phyloP scores from a whole-genome alignment of 495 filamentous ascomycete species.

The Xylaria castorea region DNA sequence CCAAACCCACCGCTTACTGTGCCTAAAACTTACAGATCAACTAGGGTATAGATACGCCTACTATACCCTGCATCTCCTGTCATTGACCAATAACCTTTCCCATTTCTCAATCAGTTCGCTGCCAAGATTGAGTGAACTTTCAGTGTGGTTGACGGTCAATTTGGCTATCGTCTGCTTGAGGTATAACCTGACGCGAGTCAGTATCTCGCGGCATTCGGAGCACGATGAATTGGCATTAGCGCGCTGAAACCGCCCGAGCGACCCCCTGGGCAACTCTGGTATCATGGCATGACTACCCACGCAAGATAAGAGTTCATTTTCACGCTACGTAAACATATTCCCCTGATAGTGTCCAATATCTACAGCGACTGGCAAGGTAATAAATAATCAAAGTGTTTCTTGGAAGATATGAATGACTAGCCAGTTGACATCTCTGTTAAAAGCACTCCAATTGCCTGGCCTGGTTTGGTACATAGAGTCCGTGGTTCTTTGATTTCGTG shows the following conservation, averaged over 20 bases:
- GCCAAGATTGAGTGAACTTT: not conserved
- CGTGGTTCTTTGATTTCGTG: not conserved
- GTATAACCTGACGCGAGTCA: not conserved
- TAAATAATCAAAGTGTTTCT: not conserved
- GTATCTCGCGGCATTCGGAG: not conserved
- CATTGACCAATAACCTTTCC: not conserved
- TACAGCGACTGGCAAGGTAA: not conserved
- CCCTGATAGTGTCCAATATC: not conserved
- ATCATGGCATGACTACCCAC: not conserved
- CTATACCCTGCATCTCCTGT: not conserved
- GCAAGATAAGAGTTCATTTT: not conserved
- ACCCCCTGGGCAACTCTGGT: not conserved
- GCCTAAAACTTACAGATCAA: not conserved
- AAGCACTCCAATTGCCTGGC: not conserved
- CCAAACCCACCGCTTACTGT: slow-evolving; percentile 15
- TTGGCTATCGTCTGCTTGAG: not conserved
- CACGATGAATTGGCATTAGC: not conserved
- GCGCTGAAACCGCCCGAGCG: not conserved
- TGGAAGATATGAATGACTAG: not conserved
- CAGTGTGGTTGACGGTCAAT: not conserved
- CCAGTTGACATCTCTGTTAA: not conserved
- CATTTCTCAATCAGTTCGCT: not conserved
- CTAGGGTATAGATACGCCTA: not conserved
- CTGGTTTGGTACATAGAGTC: not conserved
- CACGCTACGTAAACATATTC: not conserved